These are phyloP conservation scores for Podospora anserina DNA, from an alignment of 495 filamentous ascomycete genomes.

Conservation along the genomic window DNA sequence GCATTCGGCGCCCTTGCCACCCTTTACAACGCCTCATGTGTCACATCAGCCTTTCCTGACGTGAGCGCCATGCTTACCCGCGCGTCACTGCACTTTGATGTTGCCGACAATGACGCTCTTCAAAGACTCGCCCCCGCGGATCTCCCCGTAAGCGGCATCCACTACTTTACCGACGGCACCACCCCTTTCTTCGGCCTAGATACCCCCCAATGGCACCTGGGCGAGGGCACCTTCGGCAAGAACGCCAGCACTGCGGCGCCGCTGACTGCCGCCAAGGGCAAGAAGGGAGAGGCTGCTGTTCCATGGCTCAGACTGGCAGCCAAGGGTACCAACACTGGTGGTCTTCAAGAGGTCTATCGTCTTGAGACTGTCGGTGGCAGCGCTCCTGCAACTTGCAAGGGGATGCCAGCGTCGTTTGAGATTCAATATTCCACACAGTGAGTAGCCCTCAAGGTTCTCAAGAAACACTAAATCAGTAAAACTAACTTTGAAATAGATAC, in stretches of 20 bases:
- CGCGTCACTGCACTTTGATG: constrained; percentile 55
- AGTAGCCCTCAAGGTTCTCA: constrained; percentile 28
- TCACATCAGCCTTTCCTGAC: constrained; percentile 62
- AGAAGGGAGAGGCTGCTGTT: constrained; percentile 58
- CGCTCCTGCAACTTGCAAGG: constrained; percentile 71
- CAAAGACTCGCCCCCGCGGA: constrained; percentile 50
- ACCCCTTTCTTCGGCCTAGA: constrained; percentile 79
- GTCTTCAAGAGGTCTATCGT: constrained; percentile 75
- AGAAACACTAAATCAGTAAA: background rate
- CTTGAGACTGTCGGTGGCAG: constrained; percentile 79
- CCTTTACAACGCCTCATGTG: constrained; percentile 85
- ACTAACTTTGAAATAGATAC: constrained; percentile 32
- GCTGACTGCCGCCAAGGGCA: constrained; percentile 48
- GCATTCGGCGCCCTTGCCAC: constrained; percentile 73
- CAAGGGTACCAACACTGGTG: constrained; percentile 47
- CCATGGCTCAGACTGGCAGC: constrained; percentile 65
- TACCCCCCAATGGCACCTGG: constrained; percentile 46
- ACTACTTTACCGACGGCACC: constrained; percentile 67
- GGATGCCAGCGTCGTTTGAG: constrained; percentile 57
- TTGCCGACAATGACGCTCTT: constrained; percentile 35
- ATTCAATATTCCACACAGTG: constrained; percentile 85
- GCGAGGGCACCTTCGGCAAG: constrained; percentile 62
- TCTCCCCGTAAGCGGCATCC: constrained; percentile 66
- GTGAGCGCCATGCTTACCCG: constrained; percentile 55
- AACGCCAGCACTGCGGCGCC: constrained; percentile 56